Percentiles rank a stretch among this genome's conserved stretches.
These are phyloP conservation scores for Glycine soja DNA, from an alignment of 306 rosid genomes.

Conservation along the genomic window DNA sequence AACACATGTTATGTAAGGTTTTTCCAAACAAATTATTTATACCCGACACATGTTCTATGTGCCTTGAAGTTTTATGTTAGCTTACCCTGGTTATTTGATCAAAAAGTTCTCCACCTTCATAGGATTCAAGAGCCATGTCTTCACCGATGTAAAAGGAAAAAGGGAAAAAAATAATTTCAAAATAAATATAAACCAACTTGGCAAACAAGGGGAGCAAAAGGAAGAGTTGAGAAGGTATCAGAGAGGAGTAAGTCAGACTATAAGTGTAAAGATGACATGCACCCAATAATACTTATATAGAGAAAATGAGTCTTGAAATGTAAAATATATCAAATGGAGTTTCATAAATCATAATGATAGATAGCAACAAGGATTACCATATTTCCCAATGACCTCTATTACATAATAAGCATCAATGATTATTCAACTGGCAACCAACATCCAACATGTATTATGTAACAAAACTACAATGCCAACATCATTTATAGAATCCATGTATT, in stretches of 20 bases:
- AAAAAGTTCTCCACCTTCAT: constrained; percentile 99
- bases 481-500: too few relatives aligned
- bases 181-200: constrained; percentile 42
- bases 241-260: constrained; percentile 1
- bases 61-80: constrained; percentile 29
- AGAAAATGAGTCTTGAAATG: constrained; percentile 96
- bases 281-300: constrained; percentile 77
- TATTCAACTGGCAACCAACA: too few relatives aligned
- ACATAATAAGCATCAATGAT: too few relatives aligned
- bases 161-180: constrained; percentile 47
- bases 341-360: too few relatives aligned
- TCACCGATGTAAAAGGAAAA: constrained; percentile 47
- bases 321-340: constrained; percentile 55
- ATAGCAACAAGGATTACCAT: too few relatives aligned
- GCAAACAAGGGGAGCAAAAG: constrained; percentile 41
- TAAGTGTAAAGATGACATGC: constrained; percentile 35
- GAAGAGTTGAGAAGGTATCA: background rate
- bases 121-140: constrained; percentile 99
- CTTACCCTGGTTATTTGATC: constrained; percentile 99
- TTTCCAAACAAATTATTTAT: constrained; percentile 25
- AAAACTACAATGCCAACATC: too few relatives aligned
- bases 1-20: constrained; percentile 5
- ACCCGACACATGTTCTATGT: constrained; percentile 36
- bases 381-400: too few relatives aligned
- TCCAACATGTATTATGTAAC: too few relatives aligned